Evolutionary conservation across 768 basidiomycete species (phyloP).

Genomic region (Boletus subparvulus): DNA sequence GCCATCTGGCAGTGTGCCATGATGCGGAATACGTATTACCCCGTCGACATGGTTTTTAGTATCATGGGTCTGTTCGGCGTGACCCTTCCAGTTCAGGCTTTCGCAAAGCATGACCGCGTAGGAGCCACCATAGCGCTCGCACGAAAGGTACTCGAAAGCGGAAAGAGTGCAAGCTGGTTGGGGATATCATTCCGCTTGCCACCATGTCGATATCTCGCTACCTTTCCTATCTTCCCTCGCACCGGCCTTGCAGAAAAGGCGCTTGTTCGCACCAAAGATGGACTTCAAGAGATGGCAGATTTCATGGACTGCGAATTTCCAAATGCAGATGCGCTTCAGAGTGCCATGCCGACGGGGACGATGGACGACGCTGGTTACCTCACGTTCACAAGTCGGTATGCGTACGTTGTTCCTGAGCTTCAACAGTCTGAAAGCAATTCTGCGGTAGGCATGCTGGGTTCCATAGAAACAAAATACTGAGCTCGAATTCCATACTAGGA

Average conservation of each 20-base stretch:
- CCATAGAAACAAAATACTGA: background rate
- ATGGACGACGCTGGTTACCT: background rate
- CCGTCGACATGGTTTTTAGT: conserved; percentile 1
- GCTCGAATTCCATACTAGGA: background rate
- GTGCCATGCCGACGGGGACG: background rate
- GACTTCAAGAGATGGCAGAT: background rate
- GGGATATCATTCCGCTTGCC: conserved; percentile 1
- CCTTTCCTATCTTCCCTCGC: background rate
- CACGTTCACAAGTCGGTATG: background rate
- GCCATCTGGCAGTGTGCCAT: conserved; percentile 2
- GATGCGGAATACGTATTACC: background rate
- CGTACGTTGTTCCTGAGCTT: background rate
- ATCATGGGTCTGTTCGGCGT: conserved; percentile 1
- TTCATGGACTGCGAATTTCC: conserved; percentile 2
- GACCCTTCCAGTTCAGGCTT: background rate
- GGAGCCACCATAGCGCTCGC: background rate
- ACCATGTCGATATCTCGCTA: background rate
- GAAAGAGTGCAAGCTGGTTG: conserved; percentile 1
- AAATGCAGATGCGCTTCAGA: background rate
- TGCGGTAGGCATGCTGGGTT: background rate
- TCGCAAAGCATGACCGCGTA: background rate
- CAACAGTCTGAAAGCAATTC: background rate
- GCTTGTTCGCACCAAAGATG: background rate
- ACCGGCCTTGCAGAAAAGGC: conserved; percentile 1
- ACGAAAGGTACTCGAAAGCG: background rate